phyloP scores from a whole-genome alignment of 495 filamentous ascomycete genomes.

The Clavariopsis aquatica region DNA sequence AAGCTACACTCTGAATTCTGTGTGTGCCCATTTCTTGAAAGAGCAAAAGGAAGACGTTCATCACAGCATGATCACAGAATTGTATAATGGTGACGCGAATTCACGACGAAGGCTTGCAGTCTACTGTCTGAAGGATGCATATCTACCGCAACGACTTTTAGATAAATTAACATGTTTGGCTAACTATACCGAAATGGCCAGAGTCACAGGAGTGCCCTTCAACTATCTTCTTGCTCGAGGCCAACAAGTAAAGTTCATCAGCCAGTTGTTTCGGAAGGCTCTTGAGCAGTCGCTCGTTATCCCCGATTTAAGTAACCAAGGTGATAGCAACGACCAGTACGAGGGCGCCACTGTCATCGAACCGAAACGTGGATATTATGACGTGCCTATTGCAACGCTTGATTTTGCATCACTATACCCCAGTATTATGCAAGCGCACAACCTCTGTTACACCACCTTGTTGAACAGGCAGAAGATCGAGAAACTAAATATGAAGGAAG shows the following conservation, averaged over 20 bases:
- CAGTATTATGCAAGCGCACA: constrained; percentile 98
- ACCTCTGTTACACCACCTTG: constrained; percentile 96
- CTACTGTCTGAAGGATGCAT: constrained; percentile 98
- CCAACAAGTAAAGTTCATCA: constrained; percentile 97
- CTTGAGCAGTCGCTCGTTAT: constrained; percentile 89
- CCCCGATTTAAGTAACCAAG: constrained; percentile 69
- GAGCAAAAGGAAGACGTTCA: constrained; percentile 99
- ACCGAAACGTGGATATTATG: constrained; percentile 86
- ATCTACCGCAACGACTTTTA: constrained; percentile 89
- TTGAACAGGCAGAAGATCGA: constrained; percentile 79
- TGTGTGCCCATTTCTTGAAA: constrained; percentile 92
- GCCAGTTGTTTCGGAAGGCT: constrained; percentile 94
- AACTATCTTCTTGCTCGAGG: constrained; percentile 89
- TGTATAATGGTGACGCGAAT: constrained; percentile 93
- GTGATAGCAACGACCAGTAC: constrained; percentile 74
- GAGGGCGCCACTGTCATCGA: constrained; percentile 98
- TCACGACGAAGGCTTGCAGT: constrained; percentile 86
- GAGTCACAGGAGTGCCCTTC: constrained; percentile 97
- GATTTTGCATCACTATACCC: constrained; percentile 99
- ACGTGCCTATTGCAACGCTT: constrained; percentile 91
- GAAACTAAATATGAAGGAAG: constrained; percentile 70
- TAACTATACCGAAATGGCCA: constrained; percentile 99
- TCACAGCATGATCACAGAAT: constrained; percentile 97
- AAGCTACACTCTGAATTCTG: constrained; percentile 96
- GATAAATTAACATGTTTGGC: constrained; percentile 97